Evolutionary conservation across 306 rosid genomes (phyloP).

Genomic region (Rubus parviflorus): DNA sequence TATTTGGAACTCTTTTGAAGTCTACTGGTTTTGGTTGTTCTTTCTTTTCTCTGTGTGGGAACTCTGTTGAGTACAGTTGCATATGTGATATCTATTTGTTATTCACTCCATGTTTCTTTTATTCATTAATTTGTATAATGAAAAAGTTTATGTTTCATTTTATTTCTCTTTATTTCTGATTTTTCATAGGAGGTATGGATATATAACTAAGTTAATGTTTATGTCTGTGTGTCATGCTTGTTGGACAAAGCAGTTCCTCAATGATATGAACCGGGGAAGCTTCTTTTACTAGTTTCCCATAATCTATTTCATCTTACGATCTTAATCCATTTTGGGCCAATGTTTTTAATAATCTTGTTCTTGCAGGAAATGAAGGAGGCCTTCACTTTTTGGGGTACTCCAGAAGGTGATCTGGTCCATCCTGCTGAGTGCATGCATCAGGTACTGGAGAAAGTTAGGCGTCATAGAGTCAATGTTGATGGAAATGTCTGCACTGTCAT

Average conservation of each 20-base stretch:
- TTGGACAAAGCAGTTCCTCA: background rate
- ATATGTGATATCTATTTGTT: background rate
- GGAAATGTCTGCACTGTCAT: constrained; percentile 97
- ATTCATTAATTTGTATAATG: background rate
- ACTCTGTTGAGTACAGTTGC: background rate
- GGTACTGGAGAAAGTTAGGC: constrained; percentile 96
- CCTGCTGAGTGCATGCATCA: constrained; percentile 99
- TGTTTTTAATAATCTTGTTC: constrained; percentile 15
- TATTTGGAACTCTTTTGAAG: background rate
- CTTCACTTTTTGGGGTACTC: constrained; percentile 87
- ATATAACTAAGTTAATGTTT: background rate
- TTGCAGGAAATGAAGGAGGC: constrained; percentile 81
- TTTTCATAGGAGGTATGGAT: background rate
- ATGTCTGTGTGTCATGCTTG: background rate
- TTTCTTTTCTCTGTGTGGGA: background rate
- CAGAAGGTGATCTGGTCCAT: constrained; percentile 90
- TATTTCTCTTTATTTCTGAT: background rate
- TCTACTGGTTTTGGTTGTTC: background rate
- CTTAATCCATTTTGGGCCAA: background rate
- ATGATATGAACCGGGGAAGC: background rate
- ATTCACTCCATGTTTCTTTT: background rate
- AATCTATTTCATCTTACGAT: background rate
- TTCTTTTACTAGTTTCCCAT: background rate
- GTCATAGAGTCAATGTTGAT: constrained; percentile 86
- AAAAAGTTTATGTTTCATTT: background rate